Evolutionary conservation across 345 rosid species (phyloP), one percentile per base, ranked within the genome.

Genomic region (Camelina laxa): DNA sequence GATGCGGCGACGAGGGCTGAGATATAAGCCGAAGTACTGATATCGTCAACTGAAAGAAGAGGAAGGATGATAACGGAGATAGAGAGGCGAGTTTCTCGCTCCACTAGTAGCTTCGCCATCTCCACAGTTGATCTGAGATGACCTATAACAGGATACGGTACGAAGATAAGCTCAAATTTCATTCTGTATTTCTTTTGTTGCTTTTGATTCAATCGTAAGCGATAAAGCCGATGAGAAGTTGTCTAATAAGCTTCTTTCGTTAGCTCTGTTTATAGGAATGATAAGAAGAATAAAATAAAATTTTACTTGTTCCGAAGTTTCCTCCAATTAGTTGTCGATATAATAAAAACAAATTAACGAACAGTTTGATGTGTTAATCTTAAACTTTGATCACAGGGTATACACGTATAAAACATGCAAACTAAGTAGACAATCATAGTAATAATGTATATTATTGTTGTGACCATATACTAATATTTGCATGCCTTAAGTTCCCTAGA

Each of bases 81-180:
- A 9, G 76, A 80, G 69, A 87, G 74, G 22, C 54, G 56, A 13
- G 30, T 15, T 27, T 87, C 69, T 6, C 17, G 76, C 6, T 78
- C 19, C 7, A 80, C 70, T 1, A 85, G 74, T 36, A 70, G 75
- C 80, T 82, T 84, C 0, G 82, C 91, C 14, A 78, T 4, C 79
- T 84, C 79, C 3, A 80, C 73, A 1, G 68, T 2, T 15, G 85
- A 65, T 7, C 20, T 20, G 6, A 87, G 78, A 70, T 89, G 90
- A 24, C 89, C 86, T 1, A 39, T 64, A 1, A 7, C 68, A 0
- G 85, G 81, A 10, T 36, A 6, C 1, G 89, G 88, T 53, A 88
- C 47, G 66, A 87, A 80, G 7, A 85, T 79, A 1, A 88, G 81
- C 82, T 82, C 82, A 19, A 68, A 69, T 53, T 67, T 80, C 73